Evolutionary conservation across 1,284 basidiomycete genomes (phyloP), one percentile per base, ranked within the genome.

Genomic region (Entoloma clypeatum): DNA sequence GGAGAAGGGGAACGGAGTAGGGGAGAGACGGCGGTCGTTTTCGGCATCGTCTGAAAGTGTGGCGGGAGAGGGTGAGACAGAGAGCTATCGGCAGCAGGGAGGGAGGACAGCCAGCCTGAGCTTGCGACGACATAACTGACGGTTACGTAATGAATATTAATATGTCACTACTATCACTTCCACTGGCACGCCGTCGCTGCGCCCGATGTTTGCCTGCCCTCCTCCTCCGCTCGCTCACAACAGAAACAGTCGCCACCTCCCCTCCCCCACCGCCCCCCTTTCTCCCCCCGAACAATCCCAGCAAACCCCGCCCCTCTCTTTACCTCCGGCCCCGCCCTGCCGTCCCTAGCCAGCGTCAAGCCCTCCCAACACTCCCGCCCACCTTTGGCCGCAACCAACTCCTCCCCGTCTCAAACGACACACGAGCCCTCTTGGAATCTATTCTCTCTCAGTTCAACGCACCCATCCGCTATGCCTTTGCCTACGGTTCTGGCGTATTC

Each of bases 401-500:
- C 8, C 70, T 91, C 2, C 75, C 81, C 0, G 86, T 91, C 4
- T 72, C 85, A 6, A 81, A 83, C 58, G 79, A 81, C 22, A 89
- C 86, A 3, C 75, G 86, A 11, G 78, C 79, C 3, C 69, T 91
- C n/a, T 71, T 92, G 14, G 84, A 90, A 58, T 70, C 72, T 41
- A 83, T 92, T 44, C 80, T 92, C 33, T 64, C 68, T 17, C 72
- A 79, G 43, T 95, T 95, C 57, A 72, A 86, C 36, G 86, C 90
- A 0, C 92, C 92, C 7, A 86, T 94, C 27, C 80, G 91, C 17
- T 94, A 93, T 65, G 92, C 92, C 0, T 92, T 94, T 58, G 92
- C 92, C 0, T 96, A 96, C 60, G 92, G 92, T n/a, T 91, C 86
- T 0, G 92, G 92, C 0, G 91, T 95, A 2, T 95, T 95, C 53